Evolutionary conservation across 371 early-diverging fungal genomes (phyloP).

Genomic region (Mucor plumbeus): DNA sequence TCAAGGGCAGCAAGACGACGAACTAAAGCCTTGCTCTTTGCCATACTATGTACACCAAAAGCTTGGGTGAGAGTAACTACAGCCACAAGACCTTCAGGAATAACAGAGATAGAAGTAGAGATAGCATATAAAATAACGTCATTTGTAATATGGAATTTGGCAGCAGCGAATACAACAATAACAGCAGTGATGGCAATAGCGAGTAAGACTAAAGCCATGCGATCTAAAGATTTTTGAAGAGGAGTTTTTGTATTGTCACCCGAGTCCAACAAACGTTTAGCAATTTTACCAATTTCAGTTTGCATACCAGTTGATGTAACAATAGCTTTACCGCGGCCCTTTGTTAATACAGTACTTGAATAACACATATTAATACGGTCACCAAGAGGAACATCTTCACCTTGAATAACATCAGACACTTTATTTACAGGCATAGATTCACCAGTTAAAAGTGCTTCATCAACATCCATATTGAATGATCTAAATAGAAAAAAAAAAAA

Average conservation of each 20-base stretch:
- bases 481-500: constrained; percentile 16
- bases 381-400: constrained; percentile 46
- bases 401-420: constrained; percentile 27
- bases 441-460: constrained; percentile 89
- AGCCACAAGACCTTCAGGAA: constrained; percentile 96
- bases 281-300: constrained; percentile 95
- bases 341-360: constrained; percentile 61
- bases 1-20: constrained; percentile 90
- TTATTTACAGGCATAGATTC: constrained; percentile 50
- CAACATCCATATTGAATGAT: constrained; percentile 82
- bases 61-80: constrained; percentile 93
- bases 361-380: constrained; percentile 73
- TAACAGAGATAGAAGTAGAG: constrained; percentile 89
- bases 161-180: constrained; percentile 61
- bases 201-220: constrained; percentile 65
- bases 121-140: constrained; percentile 77
- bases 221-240: constrained; percentile 70
- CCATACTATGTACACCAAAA: constrained; percentile 89
- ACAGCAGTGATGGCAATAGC: constrained; percentile 56
- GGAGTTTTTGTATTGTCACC: constrained; percentile 72
- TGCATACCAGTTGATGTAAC: constrained; percentile 86
- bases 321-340: constrained; percentile 66
- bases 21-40: constrained; percentile 81
- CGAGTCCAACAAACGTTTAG: constrained; percentile 79
- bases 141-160: constrained; percentile 65